Evolutionary conservation across 805 yeast genomes (phyloP).

Genomic region (Pichia nakasei): DNA sequence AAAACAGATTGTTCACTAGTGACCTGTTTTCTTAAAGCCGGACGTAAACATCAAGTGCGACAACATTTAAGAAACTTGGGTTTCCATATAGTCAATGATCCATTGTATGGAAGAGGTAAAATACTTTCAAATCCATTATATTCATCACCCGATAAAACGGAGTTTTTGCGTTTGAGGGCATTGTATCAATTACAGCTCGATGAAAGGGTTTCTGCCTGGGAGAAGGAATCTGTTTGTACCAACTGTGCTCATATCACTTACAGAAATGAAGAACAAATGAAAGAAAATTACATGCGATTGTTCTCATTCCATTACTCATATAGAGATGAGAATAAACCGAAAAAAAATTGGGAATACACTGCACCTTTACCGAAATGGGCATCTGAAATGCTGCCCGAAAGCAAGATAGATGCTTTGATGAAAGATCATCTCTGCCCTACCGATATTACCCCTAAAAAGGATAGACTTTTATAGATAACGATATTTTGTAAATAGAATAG

Average conservation of each 20-base stretch:
- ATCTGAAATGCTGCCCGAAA: not conserved
- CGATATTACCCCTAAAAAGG: not conserved
- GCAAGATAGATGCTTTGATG: constrained; percentile 5
- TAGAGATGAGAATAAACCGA: not conserved
- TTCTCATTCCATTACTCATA: constrained; percentile 33
- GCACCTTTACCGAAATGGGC: constrained; percentile 4
- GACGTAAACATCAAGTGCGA: constrained; percentile 46
- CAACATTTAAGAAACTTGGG: constrained; percentile 41
- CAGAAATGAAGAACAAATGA: constrained; percentile 18
- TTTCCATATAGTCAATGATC: constrained; percentile 25
- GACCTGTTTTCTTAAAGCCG: constrained; percentile 36
- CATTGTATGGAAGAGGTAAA: constrained; percentile 20
- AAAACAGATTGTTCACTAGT: constrained; percentile 31
- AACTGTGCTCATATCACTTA: constrained; percentile 28
- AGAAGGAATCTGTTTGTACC: constrained; percentile 17
- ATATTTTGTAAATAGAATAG: no score
- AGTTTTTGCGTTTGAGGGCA: constrained; percentile 3
- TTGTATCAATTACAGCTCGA: constrained; percentile 12
- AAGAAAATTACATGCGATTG: constrained; percentile 28
- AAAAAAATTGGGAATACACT: not conserved
- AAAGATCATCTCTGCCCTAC: constrained; percentile 5
- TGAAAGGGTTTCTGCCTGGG: constrained; percentile 6
- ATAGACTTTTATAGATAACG: no score
- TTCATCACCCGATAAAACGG: not conserved
- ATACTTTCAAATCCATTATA: constrained; percentile 1